Base-by-base conservation (phyloP, 371 early-diverging fungal genomes). In the Syncephalastrum racemosum region DNA sequence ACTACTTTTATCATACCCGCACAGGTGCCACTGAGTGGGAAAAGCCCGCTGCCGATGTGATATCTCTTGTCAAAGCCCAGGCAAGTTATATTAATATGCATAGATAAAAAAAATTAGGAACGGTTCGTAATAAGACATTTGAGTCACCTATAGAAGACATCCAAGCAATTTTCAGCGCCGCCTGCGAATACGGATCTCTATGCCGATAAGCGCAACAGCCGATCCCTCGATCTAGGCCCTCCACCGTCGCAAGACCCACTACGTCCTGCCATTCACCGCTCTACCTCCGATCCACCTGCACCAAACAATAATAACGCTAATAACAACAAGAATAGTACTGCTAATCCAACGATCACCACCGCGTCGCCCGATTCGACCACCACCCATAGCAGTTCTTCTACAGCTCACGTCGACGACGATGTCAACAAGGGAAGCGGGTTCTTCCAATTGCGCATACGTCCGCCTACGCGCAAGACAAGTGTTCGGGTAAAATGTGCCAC, bases 1-100 rank as follows among this genome's bases (percentile, higher is more conserved):
- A 85, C 4, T 97, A 95, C 70, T 96, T 92, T 68, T 95, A 94
- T 80, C 89, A 95, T 73, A 88, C 95, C 7, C 73, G 71, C 47
- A 89, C 94, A 0, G 86, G 88, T 22, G 77, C 87, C 53, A 94
- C 95, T 5, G 92, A 89, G 62, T 96, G 96, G 96, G 63, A 79
- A 42, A 71, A 83, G 48, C 98, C 98, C 25, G 6, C 36, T 31
- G 76, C 75, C n/a, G 68, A 69, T 53, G 80, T 96, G 20, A 84
- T 95, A 40, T 89, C 95, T 14, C 82, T 95, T 60, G 73, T 84
- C 47, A 79, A 80, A 22, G 87, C 92, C 49, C 82, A 83, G 70
- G 81, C 75, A 73, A 65, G 60, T 16, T 31, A 16, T 13, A 13
- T 22, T n/a, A n/a, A n/a, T n/a, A n/a, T n/a, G n/a, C n/a, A 10